These are phyloP conservation scores for Vitis labrusca DNA, from an alignment of 164 flowering plant genomes.

Conservation along the genomic window DNA sequence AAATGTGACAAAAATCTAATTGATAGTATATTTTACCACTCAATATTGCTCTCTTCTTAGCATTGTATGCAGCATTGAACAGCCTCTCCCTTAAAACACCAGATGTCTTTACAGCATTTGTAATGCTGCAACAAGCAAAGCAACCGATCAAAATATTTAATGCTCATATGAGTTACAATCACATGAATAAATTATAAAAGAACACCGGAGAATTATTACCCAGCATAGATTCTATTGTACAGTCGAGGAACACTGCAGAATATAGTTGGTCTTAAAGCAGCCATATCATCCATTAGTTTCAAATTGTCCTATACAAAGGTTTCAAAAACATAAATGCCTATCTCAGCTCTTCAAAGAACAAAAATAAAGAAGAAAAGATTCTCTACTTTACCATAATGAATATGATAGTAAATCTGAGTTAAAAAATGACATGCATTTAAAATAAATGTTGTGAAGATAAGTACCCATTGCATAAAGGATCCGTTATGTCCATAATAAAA, in stretches of 20 bases:
- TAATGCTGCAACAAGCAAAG: constrained; percentile 51
- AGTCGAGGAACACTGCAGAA: constrained; percentile 96
- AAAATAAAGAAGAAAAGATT: no score
- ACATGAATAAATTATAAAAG: neutral
- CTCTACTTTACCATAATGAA: no score
- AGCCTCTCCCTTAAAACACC: constrained; percentile 79
- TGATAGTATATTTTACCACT: constrained; percentile 48
- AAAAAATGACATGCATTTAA: no score
- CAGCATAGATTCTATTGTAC: constrained; percentile 71
- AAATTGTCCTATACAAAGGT: constrained; percentile 67
- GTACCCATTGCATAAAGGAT: neutral
- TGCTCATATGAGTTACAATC: neutral
- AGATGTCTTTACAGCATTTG: constrained; percentile 83
- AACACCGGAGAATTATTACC: constrained; percentile 19
- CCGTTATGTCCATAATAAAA: neutral
- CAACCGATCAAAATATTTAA: neutral
- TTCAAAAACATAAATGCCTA: neutral
- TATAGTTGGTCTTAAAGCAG: constrained; percentile 82
- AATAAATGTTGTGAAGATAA: no score
- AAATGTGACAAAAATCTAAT: neutral
- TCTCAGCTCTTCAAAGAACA: no score
- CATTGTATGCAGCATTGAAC: constrained; percentile 86
- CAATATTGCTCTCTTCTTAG: constrained; percentile 87
- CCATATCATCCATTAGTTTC: constrained; percentile 94
- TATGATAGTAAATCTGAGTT: no score